Percentiles rank a stretch among this genome's conserved stretches.
Conservation (phyloP, 129 eudicot species). For the Lactuca sativa region DNA sequence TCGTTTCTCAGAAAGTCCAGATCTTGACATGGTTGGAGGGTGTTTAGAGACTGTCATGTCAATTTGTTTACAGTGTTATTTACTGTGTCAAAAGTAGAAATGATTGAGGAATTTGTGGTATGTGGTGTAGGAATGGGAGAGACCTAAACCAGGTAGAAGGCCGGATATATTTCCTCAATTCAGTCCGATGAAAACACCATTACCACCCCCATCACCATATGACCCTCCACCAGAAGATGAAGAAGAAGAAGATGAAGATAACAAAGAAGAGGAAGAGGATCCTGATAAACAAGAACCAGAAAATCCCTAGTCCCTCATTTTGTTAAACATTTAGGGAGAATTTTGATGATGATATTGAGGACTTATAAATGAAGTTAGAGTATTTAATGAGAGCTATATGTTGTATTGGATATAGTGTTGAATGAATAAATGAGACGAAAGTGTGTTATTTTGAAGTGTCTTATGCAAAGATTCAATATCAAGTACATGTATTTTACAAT, state of each 20-base stretch:
- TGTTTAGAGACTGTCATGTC: too few species aligned
- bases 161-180: conserved; percentile 82
- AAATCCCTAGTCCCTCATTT: background rate
- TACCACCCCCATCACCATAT: conserved; percentile 70
- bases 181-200: conserved; percentile 88
- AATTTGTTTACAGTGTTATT: background rate
- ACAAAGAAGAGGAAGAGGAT: conserved; percentile 48
- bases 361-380: background rate
- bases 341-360: background rate
- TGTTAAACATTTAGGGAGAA: background rate
- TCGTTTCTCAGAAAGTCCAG: too few species aligned
- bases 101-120: background rate
- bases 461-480: too few species aligned
- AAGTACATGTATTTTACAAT: too few species aligned
- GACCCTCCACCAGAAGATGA: conserved; percentile 66
- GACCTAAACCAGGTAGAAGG: conserved; percentile 69
- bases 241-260: conserved; percentile 53
- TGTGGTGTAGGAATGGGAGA: conserved; percentile 71
- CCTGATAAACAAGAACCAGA: conserved; percentile 44
- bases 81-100: background rate
- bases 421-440: too few species aligned
- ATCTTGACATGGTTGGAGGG: too few species aligned
- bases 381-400: conserved; percentile 12
- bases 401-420: background rate
- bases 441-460: too few species aligned